phyloP scores from a whole-genome alignment of 495 filamentous ascomycete species.

The Usnea hakonensis region DNA sequence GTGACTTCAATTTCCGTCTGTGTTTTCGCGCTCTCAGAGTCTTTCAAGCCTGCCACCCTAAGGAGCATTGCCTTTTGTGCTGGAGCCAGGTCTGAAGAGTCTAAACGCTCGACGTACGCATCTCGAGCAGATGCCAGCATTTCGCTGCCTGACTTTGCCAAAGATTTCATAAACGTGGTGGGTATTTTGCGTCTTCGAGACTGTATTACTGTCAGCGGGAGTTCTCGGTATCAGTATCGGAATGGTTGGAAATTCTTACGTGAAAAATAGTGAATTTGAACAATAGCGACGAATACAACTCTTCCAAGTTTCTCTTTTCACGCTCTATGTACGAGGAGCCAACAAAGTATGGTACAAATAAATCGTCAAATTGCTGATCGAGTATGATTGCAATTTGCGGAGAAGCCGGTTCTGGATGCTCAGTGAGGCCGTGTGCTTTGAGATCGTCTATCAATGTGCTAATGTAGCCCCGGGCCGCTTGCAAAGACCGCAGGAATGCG shows the following conservation, averaged over 20 bases:
- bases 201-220: slow-evolving; percentile 10
- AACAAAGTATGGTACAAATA: slow-evolving; percentile 92
- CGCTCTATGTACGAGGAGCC: slow-evolving; percentile 93
- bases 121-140: slow-evolving; percentile 72
- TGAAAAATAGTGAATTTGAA: slow-evolving; percentile 96
- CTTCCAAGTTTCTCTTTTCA: slow-evolving; percentile 82
- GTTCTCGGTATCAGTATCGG: neutral
- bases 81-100: slow-evolving; percentile 73
- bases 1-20: slow-evolving; percentile 73
- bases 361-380: slow-evolving; percentile 92
- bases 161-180: slow-evolving; percentile 79
- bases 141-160: slow-evolving; percentile 80
- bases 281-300: slow-evolving; percentile 82
- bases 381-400: slow-evolving; percentile 76
- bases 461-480: slow-evolving; percentile 82
- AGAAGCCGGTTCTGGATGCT: slow-evolving; percentile 85
- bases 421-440: slow-evolving; percentile 89
- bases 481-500: slow-evolving; percentile 83
- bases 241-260: slow-evolving; percentile 19
- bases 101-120: slow-evolving; percentile 74
- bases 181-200: slow-evolving; percentile 74
- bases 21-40: slow-evolving; percentile 43
- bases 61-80: slow-evolving; percentile 83
- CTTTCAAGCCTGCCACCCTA: slow-evolving; percentile 64
- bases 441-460: slow-evolving; percentile 80